Conservation (phyloP, 805 yeast genomes). For the Candida krabiensis region DNA sequence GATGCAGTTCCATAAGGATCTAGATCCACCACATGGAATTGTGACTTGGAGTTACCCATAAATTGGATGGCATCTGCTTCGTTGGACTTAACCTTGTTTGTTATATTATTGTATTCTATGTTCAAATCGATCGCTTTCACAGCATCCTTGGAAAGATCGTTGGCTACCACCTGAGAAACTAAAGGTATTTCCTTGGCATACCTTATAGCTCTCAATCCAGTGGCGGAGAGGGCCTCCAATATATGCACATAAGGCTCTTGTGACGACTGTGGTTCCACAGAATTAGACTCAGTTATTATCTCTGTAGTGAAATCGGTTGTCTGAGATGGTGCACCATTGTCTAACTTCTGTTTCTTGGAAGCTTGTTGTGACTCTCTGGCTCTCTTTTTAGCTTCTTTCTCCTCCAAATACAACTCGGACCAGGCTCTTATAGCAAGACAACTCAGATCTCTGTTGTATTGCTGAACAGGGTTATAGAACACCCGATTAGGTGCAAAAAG, state of each 20-base stretch:
- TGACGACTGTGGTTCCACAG: slow-evolving; percentile 1
- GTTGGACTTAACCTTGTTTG: slow-evolving; percentile 58
- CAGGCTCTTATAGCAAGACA: slow-evolving; percentile 85
- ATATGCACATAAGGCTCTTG: slow-evolving; percentile 57
- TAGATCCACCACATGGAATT: slow-evolving; percentile 84
- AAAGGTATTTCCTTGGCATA: slow-evolving; percentile 89
- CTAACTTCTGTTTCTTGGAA: slow-evolving; percentile 13
- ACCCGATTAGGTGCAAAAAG: slow-evolving; percentile 84
- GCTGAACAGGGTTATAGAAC: slow-evolving; percentile 95
- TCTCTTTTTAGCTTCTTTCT: slow-evolving; percentile 30
- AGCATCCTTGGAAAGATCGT: slow-evolving; percentile 84
- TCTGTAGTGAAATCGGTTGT: slow-evolving; percentile 6
- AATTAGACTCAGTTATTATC: background rate
- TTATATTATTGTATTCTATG: slow-evolving; percentile 63
- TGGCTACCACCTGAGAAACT: slow-evolving; percentile 75
- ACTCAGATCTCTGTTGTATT: slow-evolving; percentile 90
- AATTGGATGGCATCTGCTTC: slow-evolving; percentile 88
- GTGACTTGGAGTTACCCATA: slow-evolving; percentile 57
- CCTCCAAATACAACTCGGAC: slow-evolving; percentile 58
- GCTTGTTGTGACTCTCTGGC: slow-evolving; percentile 22
- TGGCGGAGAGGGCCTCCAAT: slow-evolving; percentile 89
- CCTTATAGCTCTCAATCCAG: slow-evolving; percentile 91
- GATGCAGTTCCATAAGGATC: slow-evolving; percentile 99
- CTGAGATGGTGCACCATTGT: slow-evolving; percentile 10
- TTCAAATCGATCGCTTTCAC: slow-evolving; percentile 77